phyloP scores from a whole-genome alignment of 2,329 filamentous ascomycete genomes.

The Pezicula neosporulosa region DNA sequence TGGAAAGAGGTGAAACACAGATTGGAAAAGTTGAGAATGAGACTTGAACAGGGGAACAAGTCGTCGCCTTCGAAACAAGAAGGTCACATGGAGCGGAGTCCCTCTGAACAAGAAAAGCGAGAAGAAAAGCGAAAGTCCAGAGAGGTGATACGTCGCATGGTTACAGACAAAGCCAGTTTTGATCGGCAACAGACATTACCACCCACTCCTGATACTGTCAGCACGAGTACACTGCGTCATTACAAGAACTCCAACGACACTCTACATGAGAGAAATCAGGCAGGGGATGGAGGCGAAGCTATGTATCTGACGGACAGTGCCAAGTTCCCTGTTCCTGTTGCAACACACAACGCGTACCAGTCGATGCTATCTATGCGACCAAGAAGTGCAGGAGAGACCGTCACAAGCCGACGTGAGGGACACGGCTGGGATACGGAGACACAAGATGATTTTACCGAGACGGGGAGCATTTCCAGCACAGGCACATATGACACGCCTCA shows the following conservation, averaged over 20 bases:
- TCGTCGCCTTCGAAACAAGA: constrained; percentile 19
- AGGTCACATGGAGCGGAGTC: constrained; percentile 11
- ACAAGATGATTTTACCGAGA: constrained; percentile 24
- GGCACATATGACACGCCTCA: constrained; percentile 13
- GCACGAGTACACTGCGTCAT: constrained; percentile 32
- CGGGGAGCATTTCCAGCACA: constrained; percentile 17
- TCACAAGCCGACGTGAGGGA: constrained; percentile 28
- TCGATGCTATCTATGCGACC: constrained; percentile 23
- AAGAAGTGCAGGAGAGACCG: constrained; percentile 28
- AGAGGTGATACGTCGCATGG: constrained; percentile 9
- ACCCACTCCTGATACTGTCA: constrained; percentile 32
- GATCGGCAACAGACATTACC: constrained; percentile 25
- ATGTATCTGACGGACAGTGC: constrained; percentile 20
- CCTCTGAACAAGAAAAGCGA: not conserved
- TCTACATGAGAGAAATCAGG: constrained; percentile 18
- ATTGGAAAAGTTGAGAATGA: constrained; percentile 42
- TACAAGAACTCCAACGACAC: constrained; percentile 50
- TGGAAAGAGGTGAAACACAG: not conserved
- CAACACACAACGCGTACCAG: constrained; percentile 14
- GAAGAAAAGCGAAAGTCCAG: constrained; percentile 10
- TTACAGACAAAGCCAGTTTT: constrained; percentile 32
- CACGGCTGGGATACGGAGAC: constrained; percentile 31
- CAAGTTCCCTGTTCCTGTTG: constrained; percentile 9
- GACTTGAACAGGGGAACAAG: constrained; percentile 10
- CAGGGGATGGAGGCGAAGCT: constrained; percentile 6